These are phyloP conservation scores for Xylaria digitata DNA, from an alignment of 2,329 filamentous ascomycete genomes.

Conservation along the genomic window DNA sequence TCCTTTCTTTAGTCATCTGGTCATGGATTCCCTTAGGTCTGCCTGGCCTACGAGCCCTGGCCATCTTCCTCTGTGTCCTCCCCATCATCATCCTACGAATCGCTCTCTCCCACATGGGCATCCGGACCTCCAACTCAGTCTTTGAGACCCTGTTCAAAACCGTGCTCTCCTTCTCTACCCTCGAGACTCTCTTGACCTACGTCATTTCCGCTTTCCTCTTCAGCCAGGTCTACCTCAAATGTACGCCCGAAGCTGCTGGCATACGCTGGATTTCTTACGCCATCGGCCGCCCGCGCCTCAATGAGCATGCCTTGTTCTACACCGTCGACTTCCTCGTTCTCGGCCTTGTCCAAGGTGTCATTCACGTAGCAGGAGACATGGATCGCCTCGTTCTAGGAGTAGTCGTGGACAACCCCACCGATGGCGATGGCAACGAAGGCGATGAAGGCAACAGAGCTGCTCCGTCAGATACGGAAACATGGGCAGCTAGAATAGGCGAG, in stretches of 20 bases:
- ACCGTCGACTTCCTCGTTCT: conserved; percentile 76
- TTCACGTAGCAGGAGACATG: conserved; percentile 78
- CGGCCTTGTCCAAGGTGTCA: conserved; percentile 73
- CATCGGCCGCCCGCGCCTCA: conserved; percentile 76
- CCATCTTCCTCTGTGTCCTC: conserved; percentile 81
- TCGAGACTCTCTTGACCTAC: conserved; percentile 82
- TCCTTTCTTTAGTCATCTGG: conserved; percentile 74
- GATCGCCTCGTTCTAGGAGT: conserved; percentile 70
- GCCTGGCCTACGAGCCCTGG: conserved; percentile 77
- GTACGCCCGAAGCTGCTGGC: conserved; percentile 67
- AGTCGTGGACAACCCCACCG: conserved; percentile 47
- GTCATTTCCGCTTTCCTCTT: conserved; percentile 81
- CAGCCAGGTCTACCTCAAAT: conserved; percentile 83
- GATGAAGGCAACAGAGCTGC: neutral
- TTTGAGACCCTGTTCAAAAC: conserved; percentile 71
- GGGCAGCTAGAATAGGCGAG: conserved; percentile 55
- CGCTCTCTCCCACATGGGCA: conserved; percentile 80
- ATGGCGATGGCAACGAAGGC: conserved; percentile 33
- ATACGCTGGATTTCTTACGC: conserved; percentile 79
- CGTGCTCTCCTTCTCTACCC: conserved; percentile 68
- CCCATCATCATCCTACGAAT: conserved; percentile 87
- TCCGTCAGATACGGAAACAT: conserved; percentile 31
- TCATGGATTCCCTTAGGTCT: conserved; percentile 84
- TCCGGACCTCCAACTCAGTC: conserved; percentile 76
- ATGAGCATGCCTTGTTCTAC: conserved; percentile 87